Base-by-base conservation (phyloP, 73 alveolate genomes). In the Paramecium biaurelia region DNA sequence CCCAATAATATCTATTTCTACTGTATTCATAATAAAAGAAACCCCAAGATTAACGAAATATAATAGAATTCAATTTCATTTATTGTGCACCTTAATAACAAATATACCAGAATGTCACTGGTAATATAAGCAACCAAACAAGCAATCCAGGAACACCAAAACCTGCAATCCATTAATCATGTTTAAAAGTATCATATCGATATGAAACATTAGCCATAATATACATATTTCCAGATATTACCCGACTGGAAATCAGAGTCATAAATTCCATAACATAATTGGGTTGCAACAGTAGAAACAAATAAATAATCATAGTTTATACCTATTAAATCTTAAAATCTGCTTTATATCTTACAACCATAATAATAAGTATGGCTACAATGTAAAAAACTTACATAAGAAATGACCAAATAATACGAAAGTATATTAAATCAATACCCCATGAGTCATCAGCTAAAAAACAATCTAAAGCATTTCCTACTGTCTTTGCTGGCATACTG, bases 401-500 rank as follows among this genome's bases (percentile, higher is more conserved):
- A 3, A 79, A 63, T 20, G 90, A 79, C 90, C 90, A 79, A 24
- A 79, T 79, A 3, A 79, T 42, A 15, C 90, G 45, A 45, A 79
- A 79, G 28, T 79, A 79, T 6, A 79, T 79, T 34, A 79, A 79
- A 7, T 41, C 70, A 24, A 79, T 79, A 18, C 90, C 76, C 90
- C 90, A 79, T 5, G 76, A n/a, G 30, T 45, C 56, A 10, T 32
- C 45, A 3, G n/a, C 90, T 18, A 79, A 34, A 18, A 79, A 79
- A 21, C 90, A 79, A 79, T 79, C 90, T 34, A 79, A 24, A 10
- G 90, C 47, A 47, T 79, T 79, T 42, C 90, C 90, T 11, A 79
- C 74, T 5, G 90, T 79, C 12, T 79, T 79, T 10, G 90, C 90
- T 15, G 90, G 90, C 90, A 79, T 79, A 42, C 90, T 79, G 11